These are phyloP conservation scores for Phytophthora meadii DNA, from an alignment of 352 stramenopile species.

Conservation along the genomic window DNA sequence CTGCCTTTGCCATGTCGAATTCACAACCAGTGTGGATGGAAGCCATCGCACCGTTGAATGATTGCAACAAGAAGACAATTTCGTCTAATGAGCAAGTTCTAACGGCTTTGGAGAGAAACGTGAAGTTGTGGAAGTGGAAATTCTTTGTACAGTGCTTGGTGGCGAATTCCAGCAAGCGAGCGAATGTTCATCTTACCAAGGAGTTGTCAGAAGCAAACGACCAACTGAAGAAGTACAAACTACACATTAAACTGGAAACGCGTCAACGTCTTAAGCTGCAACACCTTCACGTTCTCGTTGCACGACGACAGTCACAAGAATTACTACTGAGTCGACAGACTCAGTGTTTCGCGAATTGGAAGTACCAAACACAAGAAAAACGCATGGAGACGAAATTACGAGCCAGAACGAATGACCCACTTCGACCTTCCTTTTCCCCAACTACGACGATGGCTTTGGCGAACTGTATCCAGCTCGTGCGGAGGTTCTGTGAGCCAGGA, in stretches of 20 bases:
- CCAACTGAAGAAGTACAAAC: slow-evolving; percentile 27
- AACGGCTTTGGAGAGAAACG: neutral
- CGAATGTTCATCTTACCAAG: slow-evolving; percentile 7
- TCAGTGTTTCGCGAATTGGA: slow-evolving; percentile 29
- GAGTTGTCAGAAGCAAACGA: slow-evolving; percentile 5
- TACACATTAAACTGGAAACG: slow-evolving; percentile 26
- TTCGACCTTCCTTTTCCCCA: slow-evolving; percentile 25
- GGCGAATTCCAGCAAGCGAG: slow-evolving; percentile 18
- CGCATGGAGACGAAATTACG: slow-evolving; percentile 16
- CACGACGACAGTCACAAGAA: slow-evolving; percentile 18
- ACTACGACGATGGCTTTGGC: slow-evolving; percentile 45
- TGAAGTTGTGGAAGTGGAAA: slow-evolving; percentile 45
- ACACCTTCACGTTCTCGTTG: slow-evolving; percentile 12
- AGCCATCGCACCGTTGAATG: slow-evolving; percentile 16
- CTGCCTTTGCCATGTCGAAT: slow-evolving; percentile 21
- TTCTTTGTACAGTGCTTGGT: slow-evolving; percentile 31
- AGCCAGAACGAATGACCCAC: slow-evolving; percentile 11
- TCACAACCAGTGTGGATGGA: slow-evolving; percentile 30
- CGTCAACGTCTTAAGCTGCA: slow-evolving; percentile 20
- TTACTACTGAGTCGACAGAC: slow-evolving; percentile 18
- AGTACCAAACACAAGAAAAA: slow-evolving; percentile 10
- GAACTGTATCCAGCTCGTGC: slow-evolving; percentile 56
- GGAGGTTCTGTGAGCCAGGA: slow-evolving; percentile 46
- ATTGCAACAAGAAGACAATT: neutral
- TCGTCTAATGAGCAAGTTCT: neutral